Conservation (phyloP, 805 yeast genomes). For the Zygosaccharomyces kombuchaensis region DNA sequence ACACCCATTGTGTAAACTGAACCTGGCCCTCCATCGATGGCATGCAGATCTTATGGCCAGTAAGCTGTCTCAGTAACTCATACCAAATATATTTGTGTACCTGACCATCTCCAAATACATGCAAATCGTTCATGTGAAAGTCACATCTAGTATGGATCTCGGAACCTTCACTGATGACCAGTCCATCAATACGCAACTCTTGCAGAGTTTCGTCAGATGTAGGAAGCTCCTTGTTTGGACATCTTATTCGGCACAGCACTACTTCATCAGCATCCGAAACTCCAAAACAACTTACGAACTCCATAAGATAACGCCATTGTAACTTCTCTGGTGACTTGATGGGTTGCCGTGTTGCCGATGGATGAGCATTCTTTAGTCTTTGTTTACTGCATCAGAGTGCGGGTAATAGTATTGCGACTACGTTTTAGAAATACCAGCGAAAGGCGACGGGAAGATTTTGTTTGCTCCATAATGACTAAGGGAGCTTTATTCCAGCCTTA, state of each 20-base stretch:
- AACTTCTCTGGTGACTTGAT: background rate
- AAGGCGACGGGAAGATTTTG: too few relatives aligned
- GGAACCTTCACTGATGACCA: slow-evolving; percentile 27
- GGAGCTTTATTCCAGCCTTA: too few relatives aligned
- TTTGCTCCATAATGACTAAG: too few relatives aligned
- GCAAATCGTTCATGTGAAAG: slow-evolving; percentile 9
- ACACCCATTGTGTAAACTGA: slow-evolving; percentile 18
- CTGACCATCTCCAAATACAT: slow-evolving; percentile 11
- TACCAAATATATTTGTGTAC: slow-evolving; percentile 21
- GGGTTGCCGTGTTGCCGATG: background rate
- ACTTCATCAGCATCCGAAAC: slow-evolving; percentile 8
- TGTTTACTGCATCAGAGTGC: background rate
- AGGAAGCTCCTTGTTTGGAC: slow-evolving; percentile 5
- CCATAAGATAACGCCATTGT: slow-evolving; percentile 8
- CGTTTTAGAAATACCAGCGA: too few relatives aligned
- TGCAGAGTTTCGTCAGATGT: slow-evolving; percentile 6
- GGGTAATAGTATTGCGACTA: background rate
- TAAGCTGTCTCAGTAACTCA: slow-evolving; percentile 20
- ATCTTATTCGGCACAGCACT: slow-evolving; percentile 17
- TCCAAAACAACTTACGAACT: slow-evolving; percentile 22
- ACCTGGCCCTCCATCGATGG: slow-evolving; percentile 8
- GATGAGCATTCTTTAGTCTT: background rate
- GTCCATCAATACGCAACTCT: slow-evolving; percentile 8
- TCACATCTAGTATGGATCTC: slow-evolving; percentile 12
- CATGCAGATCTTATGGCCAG: slow-evolving; percentile 16